These are phyloP conservation scores for Turritis glabra DNA, from an alignment of 345 rosid genomes.

Conservation along the genomic window DNA sequence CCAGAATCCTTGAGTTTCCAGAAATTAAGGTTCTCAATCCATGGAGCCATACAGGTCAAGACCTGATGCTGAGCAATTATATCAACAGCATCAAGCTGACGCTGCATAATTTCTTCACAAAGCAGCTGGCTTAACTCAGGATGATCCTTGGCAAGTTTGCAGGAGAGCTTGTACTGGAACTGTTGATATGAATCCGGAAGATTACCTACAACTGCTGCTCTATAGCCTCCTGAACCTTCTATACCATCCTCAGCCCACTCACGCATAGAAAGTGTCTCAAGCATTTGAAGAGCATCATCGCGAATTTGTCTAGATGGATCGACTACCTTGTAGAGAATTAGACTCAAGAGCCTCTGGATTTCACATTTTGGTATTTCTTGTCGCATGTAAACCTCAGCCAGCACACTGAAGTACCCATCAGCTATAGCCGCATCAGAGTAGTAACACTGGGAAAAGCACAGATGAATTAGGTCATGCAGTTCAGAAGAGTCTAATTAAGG, in stretches of 20 bases:
- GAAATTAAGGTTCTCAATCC: conserved; percentile 98
- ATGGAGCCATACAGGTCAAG: conserved; percentile 99
- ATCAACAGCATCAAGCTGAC: conserved; percentile 99
- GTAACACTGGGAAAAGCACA: conserved; percentile 72
- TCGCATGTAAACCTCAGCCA: conserved; percentile 99
- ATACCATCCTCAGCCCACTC: conserved; percentile 97
- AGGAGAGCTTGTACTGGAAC: conserved; percentile 94
- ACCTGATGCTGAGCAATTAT: conserved; percentile 99
- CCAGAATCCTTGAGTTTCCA: conserved; percentile 99
- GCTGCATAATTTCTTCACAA: conserved; percentile 98
- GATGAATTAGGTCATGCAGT: conserved; percentile 27
- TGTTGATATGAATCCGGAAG: conserved; percentile 99
- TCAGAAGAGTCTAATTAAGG: conserved; percentile 10
- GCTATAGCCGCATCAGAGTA: conserved; percentile 94
- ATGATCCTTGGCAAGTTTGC: conserved; percentile 97
- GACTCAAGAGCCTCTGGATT: conserved; percentile 91
- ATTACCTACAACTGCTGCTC: conserved; percentile 98
- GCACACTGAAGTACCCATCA: conserved; percentile 95
- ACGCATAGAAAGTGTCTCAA: conserved; percentile 95
- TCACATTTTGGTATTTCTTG: conserved; percentile 97
- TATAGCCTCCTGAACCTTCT: conserved; percentile 91
- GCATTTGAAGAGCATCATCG: conserved; percentile 99
- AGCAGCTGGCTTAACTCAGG: conserved; percentile 96
- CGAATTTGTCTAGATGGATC: conserved; percentile 98
- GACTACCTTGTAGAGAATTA: conserved; percentile 96